Evolutionary conservation across 495 filamentous ascomycete genomes (phyloP).

Genomic region (Pseudoneurospora amorphoporcata): DNA sequence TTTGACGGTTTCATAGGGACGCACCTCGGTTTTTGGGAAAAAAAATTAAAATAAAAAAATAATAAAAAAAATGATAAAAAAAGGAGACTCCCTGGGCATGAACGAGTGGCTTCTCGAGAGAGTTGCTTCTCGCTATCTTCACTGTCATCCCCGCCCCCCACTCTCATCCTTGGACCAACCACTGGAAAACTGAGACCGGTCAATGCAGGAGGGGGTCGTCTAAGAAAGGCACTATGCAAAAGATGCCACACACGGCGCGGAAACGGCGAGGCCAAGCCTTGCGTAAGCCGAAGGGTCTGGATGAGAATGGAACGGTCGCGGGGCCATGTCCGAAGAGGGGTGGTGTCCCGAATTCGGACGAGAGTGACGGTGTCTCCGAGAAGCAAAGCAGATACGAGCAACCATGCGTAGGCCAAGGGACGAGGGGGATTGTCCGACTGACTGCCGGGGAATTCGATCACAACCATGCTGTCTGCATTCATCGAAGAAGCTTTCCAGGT

Average conservation of each 20-base stretch:
- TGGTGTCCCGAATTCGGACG: background rate
- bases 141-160: background rate
- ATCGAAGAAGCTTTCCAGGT: background rate
- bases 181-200: constrained; percentile 10
- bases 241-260: constrained; percentile 5
- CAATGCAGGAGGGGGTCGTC: constrained; percentile 16
- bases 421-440: background rate
- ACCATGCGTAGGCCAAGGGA: background rate
- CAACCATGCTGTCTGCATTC: background rate
- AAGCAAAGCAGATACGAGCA: background rate
- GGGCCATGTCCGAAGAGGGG: constrained; percentile 15
- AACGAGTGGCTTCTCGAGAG: background rate
- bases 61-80: too few relatives aligned
- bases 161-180: constrained; percentile 11
- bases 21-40: background rate
- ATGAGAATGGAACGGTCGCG: constrained; percentile 13
- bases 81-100: background rate
- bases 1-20: background rate
- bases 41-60: too few relatives aligned
- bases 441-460: background rate
- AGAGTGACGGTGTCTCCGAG: background rate
- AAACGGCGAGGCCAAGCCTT: constrained; percentile 1
- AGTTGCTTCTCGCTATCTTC: background rate
- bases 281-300: background rate
- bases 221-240: constrained; percentile 14